Percentiles rank a stretch among this genome's conserved stretches.
These are phyloP conservation scores for Leishmania lainsoni DNA, from an alignment of 208 protist species.

Conservation along the genomic window DNA sequence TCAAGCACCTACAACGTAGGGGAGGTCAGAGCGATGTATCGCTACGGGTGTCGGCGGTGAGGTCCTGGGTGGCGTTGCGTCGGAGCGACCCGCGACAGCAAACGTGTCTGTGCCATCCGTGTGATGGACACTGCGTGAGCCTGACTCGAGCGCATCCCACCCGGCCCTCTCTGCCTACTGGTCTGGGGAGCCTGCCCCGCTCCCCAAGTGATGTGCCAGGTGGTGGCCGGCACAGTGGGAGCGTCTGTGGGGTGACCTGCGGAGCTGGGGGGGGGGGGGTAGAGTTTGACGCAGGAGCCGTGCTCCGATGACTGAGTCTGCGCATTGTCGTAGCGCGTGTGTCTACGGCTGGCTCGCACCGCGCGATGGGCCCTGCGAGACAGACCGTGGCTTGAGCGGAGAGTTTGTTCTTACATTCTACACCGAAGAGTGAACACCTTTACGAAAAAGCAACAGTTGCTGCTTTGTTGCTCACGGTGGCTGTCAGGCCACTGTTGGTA, in stretches of 20 bases:
- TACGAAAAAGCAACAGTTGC: not conserved
- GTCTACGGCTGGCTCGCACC: not conserved
- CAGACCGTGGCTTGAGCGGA: not conserved
- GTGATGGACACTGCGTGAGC: not conserved
- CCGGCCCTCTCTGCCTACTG: not conserved
- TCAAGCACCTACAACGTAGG: not conserved
- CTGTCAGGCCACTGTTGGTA: not conserved
- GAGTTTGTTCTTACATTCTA: not conserved
- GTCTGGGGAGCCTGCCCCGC: not conserved
- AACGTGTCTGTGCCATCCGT: not conserved
- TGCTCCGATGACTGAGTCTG: not conserved
- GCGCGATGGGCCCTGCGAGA: not conserved
- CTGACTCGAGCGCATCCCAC: not conserved
- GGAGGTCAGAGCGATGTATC: not conserved
- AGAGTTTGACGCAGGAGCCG: not conserved
- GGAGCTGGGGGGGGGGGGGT: too few relatives aligned
- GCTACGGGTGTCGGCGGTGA: not conserved
- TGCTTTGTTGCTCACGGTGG: not conserved
- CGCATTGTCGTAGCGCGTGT: not conserved
- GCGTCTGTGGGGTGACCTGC: not conserved
- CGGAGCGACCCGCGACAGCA: not conserved
- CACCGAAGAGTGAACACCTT: not conserved
- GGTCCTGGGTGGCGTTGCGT: not conserved
- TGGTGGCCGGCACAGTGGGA: too few relatives aligned
- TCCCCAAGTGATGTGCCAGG: too few relatives aligned